Conservation (phyloP, 345 rosid genomes). For the Jatropha curcas region DNA sequence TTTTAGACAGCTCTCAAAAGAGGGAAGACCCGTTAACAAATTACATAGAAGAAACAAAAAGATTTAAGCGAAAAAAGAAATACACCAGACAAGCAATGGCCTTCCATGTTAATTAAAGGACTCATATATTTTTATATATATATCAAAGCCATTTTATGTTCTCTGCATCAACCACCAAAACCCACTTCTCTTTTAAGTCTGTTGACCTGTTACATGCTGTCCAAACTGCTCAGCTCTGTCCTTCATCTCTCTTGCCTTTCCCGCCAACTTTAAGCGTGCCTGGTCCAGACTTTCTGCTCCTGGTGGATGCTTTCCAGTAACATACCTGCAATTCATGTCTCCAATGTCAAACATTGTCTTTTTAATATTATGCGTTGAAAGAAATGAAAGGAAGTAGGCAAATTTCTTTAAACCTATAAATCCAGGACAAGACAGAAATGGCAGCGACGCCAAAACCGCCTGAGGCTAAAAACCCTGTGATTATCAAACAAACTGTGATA, state of each 20-base stretch:
- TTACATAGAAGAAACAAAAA: too few species aligned
- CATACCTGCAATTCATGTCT: slow-evolving; percentile 54
- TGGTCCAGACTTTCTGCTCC: slow-evolving; percentile 68
- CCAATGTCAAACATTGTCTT: too few species aligned
- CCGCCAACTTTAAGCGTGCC: slow-evolving; percentile 62
- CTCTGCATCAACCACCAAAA: too few species aligned
- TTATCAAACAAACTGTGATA: slow-evolving; percentile 45
- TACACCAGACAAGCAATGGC: slow-evolving; percentile 4
- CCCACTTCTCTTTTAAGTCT: slow-evolving; percentile 11
- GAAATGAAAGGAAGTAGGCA: too few species aligned
- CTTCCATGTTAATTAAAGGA: background rate
- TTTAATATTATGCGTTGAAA: too few species aligned
- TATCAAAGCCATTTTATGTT: too few species aligned
- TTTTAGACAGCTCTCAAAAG: too few species aligned
- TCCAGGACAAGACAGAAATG: slow-evolving; percentile 73
- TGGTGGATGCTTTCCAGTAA: slow-evolving; percentile 64
- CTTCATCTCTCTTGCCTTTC: slow-evolving; percentile 73
- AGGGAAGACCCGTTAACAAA: too few species aligned
- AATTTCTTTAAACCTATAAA: too few species aligned
- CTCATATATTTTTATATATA: background rate
- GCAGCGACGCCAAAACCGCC: slow-evolving; percentile 88
- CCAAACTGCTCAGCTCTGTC: slow-evolving; percentile 69
- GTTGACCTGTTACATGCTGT: slow-evolving; percentile 27
- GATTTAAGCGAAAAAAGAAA: background rate
- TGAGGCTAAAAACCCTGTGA: slow-evolving; percentile 68